These are phyloP conservation scores for Theobroma cacao DNA, from an alignment of 345 rosid species.

Conservation along the genomic window DNA sequence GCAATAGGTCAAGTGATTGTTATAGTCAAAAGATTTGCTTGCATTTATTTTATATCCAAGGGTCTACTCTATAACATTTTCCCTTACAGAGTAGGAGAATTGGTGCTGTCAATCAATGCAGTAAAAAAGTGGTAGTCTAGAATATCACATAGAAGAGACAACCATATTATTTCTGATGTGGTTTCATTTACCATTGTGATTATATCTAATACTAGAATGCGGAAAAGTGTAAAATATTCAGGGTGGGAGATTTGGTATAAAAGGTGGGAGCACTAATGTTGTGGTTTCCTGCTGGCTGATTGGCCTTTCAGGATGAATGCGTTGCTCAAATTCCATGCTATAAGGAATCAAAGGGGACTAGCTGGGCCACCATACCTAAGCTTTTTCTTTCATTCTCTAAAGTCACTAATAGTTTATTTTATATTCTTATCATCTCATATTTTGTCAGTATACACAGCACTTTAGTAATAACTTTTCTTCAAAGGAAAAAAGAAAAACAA, in stretches of 20 bases:
- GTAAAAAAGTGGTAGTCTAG: background rate
- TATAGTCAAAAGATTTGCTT: background rate
- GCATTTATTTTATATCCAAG: background rate
- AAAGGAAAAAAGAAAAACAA: background rate
- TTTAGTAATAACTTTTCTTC: background rate
- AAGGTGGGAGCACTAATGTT: background rate
- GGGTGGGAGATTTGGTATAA: background rate
- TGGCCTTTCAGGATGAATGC: background rate
- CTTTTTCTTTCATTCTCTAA: slow-evolving; percentile 8
- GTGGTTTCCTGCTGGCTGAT: background rate
- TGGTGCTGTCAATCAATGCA: background rate
- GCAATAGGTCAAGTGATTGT: background rate
- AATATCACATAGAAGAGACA: background rate
- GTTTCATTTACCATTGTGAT: background rate
- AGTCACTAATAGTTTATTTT: slow-evolving; percentile 11
- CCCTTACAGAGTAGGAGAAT: background rate
- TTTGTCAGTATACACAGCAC: background rate
- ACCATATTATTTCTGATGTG: background rate
- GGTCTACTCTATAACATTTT: background rate
- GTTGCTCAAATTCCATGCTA: background rate
- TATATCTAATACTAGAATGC: too few species aligned
- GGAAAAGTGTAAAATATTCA: background rate
- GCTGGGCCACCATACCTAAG: slow-evolving; percentile 13
- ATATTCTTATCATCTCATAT: background rate
- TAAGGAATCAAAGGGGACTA: slow-evolving; percentile 12